Conservation (phyloP, 2,329 filamentous ascomycete genomes). For the Fusarium camptoceras region DNA sequence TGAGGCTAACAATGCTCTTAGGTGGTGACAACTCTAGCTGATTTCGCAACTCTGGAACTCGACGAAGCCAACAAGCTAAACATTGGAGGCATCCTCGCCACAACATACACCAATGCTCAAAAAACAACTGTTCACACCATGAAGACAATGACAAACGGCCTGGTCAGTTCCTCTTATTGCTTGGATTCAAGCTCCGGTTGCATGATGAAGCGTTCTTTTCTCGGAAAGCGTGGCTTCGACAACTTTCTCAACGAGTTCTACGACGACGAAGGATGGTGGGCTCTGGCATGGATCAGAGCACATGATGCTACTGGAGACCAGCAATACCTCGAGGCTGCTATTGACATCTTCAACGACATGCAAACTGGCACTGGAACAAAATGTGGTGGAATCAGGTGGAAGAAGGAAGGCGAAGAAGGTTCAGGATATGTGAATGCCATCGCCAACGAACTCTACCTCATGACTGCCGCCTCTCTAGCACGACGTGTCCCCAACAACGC, state of each 20-base stretch:
- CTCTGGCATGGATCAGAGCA: conserved; percentile 66
- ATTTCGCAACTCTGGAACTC: conserved; percentile 58
- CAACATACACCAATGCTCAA: conserved; percentile 61
- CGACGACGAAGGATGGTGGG: conserved; percentile 75
- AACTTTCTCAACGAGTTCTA: conserved; percentile 66
- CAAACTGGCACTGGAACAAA: conserved; percentile 59
- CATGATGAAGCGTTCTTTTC: conserved; percentile 51
- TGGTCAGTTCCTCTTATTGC: conserved; percentile 55
- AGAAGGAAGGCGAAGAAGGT: conserved; percentile 57
- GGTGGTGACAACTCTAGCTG: conserved; percentile 69
- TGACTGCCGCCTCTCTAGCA: conserved; percentile 64
- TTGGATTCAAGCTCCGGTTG: conserved; percentile 46
- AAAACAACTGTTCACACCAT: conserved; percentile 51
- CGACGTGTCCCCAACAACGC: conserved; percentile 57
- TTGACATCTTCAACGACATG: conserved; percentile 68
- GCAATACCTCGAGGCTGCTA: conserved; percentile 66
- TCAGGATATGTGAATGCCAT: conserved; percentile 63
- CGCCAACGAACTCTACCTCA: conserved; percentile 69
- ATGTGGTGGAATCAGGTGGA: conserved; percentile 69
- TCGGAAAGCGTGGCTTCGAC: conserved; percentile 49
- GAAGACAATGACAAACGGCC: conserved; percentile 55
- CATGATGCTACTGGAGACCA: conserved; percentile 65
- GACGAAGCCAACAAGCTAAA: conserved; percentile 53
- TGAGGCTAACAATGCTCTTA: conserved; percentile 8
- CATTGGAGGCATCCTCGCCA: conserved; percentile 56